A percentile compares a stretch with the other conserved stretches of the same genome.
Evolutionary conservation across 176 grass and related monocot species (phyloP).

Genomic region (Aegilops longissima): DNA sequence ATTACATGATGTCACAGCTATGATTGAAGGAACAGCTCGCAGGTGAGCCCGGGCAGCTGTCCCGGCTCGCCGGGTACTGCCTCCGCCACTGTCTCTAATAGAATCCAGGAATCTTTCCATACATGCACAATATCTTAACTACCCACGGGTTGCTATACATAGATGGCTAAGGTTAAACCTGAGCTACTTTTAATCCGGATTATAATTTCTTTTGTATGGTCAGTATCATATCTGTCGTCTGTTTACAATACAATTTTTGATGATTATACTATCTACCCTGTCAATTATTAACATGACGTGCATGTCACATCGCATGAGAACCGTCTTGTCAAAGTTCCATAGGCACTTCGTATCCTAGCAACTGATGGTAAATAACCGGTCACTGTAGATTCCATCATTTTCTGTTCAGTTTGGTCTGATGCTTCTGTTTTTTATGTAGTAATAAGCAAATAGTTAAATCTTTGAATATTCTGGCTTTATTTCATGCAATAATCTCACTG

Average conservation of each 20-base stretch:
- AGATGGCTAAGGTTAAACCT: not conserved
- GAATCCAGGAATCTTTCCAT: constrained; percentile 2
- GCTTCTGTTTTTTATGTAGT: constrained; percentile 26
- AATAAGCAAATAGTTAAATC: constrained; percentile 3
- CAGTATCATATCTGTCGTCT: not conserved
- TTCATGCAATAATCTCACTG: not conserved
- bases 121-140: not conserved
- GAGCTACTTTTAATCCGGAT: not conserved
- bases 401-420: constrained; percentile 7
- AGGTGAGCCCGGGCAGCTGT: too few species aligned
- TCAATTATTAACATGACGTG: constrained; percentile 18
- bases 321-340: not conserved
- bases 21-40: too few species aligned
- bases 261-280: not conserved
- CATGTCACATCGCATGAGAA: not conserved
- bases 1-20: too few species aligned
- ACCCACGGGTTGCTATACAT: not conserved
- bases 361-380: constrained; percentile 11
- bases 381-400: not conserved
- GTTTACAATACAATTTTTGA: not conserved
- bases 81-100: not conserved
- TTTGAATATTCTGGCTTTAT: not conserved
- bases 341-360: not conserved
- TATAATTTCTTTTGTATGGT: not conserved
- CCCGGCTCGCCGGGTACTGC: too few species aligned